Conservation (phyloP, 805 yeast genomes). For the Monosporozyma solicola region DNA sequence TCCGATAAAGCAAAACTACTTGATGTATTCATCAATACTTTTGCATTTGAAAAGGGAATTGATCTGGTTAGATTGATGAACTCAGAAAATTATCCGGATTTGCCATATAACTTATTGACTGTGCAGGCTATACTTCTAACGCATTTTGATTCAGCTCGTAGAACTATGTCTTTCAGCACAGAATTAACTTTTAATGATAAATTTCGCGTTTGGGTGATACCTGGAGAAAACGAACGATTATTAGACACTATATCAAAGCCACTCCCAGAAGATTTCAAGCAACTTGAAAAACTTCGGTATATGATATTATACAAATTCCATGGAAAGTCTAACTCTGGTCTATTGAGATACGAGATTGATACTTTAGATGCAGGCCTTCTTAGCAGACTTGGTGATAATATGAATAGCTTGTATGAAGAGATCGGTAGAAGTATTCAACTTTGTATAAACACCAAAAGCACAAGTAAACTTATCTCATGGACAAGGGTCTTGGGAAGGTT, state of each 20-base stretch:
- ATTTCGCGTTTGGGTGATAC: constrained; percentile 8
- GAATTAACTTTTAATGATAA: constrained; percentile 1
- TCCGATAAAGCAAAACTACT: constrained; percentile 4
- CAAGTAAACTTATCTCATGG: constrained; percentile 12
- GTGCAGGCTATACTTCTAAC: constrained; percentile 15
- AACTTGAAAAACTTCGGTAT: constrained; percentile 17
- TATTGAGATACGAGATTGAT: constrained; percentile 7
- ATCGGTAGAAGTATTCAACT: constrained; percentile 10
- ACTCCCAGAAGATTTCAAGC: constrained; percentile 11
- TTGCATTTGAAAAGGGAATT: constrained; percentile 17
- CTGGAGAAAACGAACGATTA: constrained; percentile 3
- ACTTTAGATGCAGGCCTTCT: constrained; percentile 9
- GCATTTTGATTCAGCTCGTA: constrained; percentile 17
- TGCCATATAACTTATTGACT: constrained; percentile 7
- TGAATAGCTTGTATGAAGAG: constrained; percentile 9
- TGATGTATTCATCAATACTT: constrained; percentile 9
- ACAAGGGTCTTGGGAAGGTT: constrained; percentile 15
- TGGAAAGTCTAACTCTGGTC: not conserved
- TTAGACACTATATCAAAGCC: constrained; percentile 6
- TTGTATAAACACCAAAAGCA: constrained; percentile 13
- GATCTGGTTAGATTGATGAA: constrained; percentile 2
- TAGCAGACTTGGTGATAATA: constrained; percentile 1
- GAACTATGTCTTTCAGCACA: constrained; percentile 2
- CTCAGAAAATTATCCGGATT: not conserved
- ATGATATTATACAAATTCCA: constrained; percentile 8